A percentile compares a stretch with the other conserved stretches of the same genome.
Evolutionary conservation across 2,329 filamentous ascomycete genomes (phyloP).

Genomic region (Didymella keratinophila): DNA sequence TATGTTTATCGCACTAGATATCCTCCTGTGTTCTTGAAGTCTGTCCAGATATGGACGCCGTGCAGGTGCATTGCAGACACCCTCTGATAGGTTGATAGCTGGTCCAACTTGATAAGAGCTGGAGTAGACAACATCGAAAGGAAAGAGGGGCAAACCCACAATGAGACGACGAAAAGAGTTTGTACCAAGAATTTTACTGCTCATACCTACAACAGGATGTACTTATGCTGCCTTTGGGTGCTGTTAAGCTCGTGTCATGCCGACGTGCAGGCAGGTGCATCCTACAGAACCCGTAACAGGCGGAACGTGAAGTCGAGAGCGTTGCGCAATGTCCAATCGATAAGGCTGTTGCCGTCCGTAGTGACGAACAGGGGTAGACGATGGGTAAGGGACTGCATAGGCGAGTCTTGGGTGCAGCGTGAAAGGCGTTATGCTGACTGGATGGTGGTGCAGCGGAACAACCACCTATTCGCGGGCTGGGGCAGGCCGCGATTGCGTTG

Average conservation of each 20-base stretch:
- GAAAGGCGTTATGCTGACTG: slow-evolving; percentile 27
- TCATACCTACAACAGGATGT: slow-evolving; percentile 24
- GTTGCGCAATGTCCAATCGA: slow-evolving; percentile 13
- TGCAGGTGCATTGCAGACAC: slow-evolving; percentile 16
- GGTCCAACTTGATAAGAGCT: slow-evolving; percentile 24
- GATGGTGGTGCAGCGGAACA: slow-evolving; percentile 30
- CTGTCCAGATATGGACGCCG: slow-evolving; percentile 21
- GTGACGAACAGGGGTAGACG: slow-evolving; percentile 28
- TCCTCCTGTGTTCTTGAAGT: slow-evolving; percentile 10
- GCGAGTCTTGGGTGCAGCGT: slow-evolving; percentile 28
- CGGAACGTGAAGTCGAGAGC: slow-evolving; percentile 13
- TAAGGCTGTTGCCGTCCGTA: slow-evolving; percentile 8
- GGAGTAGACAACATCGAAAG: slow-evolving; percentile 16
- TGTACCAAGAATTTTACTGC: slow-evolving; percentile 23
- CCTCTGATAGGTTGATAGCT: slow-evolving; percentile 16
- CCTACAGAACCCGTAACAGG: slow-evolving; percentile 16
- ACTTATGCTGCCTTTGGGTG: slow-evolving; percentile 23
- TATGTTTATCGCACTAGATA: slow-evolving; percentile 2
- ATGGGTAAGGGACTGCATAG: slow-evolving; percentile 25
- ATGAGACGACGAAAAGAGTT: slow-evolving; percentile 20
- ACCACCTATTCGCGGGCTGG: slow-evolving; percentile 26
- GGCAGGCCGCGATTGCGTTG: slow-evolving; percentile 27
- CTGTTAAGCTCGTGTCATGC: slow-evolving; percentile 34
- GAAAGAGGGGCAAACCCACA: slow-evolving; percentile 19
- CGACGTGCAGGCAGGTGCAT: slow-evolving; percentile 27